Conservation (phyloP, 129 eudicot species). For the Arctium minus region DNA sequence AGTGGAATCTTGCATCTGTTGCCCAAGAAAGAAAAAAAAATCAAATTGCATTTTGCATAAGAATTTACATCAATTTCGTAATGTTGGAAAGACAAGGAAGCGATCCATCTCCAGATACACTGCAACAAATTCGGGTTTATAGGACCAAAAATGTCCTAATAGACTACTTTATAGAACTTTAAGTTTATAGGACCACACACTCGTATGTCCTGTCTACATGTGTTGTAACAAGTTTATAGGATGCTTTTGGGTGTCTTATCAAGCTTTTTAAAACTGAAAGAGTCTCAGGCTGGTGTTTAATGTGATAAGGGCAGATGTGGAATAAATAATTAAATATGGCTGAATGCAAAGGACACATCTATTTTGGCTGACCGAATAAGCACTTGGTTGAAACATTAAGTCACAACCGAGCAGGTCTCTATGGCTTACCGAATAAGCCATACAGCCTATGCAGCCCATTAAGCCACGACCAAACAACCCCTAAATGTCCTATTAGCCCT, state of each 20-base stretch:
- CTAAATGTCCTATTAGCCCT: neutral
- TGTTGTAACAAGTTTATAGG: neutral
- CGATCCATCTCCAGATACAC: neutral
- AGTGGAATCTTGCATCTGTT: constrained; percentile 72
- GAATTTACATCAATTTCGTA: neutral
- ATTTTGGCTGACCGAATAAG: no score
- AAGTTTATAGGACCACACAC: neutral
- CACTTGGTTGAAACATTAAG: no score
- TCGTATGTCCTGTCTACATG: neutral
- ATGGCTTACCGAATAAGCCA: no score
- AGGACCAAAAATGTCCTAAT: neutral
- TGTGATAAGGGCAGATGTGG: no score
- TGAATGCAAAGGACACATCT: no score
- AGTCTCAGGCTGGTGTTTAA: no score
- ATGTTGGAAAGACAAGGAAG: neutral
- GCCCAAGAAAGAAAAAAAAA: neutral
- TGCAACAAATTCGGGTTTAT: neutral
- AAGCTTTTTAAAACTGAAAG: neutral
- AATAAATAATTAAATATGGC: no score
- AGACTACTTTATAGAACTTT: neutral
- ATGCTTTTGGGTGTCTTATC: neutral
- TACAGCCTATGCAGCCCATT: no score
- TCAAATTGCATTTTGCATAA: neutral
- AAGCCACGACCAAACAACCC: no score
- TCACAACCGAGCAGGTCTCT: no score